Conservation (phyloP, 768 basidiomycete species). For the Termitomyces sp. region DNA sequence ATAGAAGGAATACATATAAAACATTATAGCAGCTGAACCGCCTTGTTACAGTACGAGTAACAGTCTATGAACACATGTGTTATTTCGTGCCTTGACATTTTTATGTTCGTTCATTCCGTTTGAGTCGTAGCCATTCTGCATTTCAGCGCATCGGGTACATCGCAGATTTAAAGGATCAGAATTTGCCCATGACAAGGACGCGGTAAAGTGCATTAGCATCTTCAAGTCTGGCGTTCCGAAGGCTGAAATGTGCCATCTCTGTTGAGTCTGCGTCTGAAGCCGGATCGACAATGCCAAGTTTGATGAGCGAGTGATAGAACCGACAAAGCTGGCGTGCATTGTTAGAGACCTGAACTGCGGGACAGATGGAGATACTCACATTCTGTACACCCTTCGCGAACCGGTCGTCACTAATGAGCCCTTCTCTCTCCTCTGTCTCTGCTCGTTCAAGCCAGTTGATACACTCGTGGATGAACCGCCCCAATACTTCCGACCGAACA, state of each 20-base stretch:
- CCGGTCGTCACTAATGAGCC: slow-evolving; percentile 65
- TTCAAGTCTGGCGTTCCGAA: slow-evolving; percentile 67
- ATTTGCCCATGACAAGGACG: slow-evolving; percentile 43
- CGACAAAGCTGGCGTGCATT: slow-evolving; percentile 57
- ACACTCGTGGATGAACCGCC: slow-evolving; percentile 64
- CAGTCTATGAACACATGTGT: slow-evolving; percentile 9
- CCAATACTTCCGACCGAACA: slow-evolving; percentile 59
- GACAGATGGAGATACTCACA: slow-evolving; percentile 33
- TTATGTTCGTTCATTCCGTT: not conserved
- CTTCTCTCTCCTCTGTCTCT: slow-evolving; percentile 65
- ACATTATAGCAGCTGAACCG: slow-evolving; percentile 10
- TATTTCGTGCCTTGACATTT: slow-evolving; percentile 8
- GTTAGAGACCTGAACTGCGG: not conserved
- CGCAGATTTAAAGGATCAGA: slow-evolving; percentile 22
- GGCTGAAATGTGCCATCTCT: slow-evolving; percentile 75
- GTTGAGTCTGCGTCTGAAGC: slow-evolving; percentile 61
- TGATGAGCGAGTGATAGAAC: slow-evolving; percentile 69
- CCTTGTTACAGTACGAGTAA: slow-evolving; percentile 3
- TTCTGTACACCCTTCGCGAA: slow-evolving; percentile 69
- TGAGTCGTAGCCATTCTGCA: not conserved
- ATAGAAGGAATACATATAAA: slow-evolving; percentile 11
- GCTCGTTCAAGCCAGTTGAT: slow-evolving; percentile 68
- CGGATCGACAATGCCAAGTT: slow-evolving; percentile 58
- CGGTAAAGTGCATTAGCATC: slow-evolving; percentile 75
- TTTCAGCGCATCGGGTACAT: not conserved